Conservation (phyloP, 257 asterid genomes). For the Solanum virginianum region DNA sequence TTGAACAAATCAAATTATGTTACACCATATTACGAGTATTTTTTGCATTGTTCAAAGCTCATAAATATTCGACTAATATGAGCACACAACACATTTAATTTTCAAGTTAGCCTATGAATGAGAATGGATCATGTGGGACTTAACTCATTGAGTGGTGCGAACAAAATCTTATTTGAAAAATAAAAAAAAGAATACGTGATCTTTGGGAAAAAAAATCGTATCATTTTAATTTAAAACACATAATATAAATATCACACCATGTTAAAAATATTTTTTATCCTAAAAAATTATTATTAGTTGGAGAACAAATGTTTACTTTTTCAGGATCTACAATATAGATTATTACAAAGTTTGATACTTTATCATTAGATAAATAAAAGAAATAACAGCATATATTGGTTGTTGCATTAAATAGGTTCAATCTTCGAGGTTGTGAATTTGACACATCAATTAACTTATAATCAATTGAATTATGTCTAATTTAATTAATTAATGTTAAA, state of each 20-base stretch:
- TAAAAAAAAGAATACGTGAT: neutral
- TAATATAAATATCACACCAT: neutral
- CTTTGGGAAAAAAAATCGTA: neutral
- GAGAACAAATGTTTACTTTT: neutral
- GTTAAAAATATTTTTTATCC: neutral
- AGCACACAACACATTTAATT: neutral
- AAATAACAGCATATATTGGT: neutral
- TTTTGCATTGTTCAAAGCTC: too few relatives aligned
- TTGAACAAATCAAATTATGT: too few relatives aligned
- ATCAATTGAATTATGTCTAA: neutral
- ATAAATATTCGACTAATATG: too few relatives aligned
- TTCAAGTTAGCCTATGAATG: neutral
- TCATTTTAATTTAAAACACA: neutral
- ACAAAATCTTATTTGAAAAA: neutral
- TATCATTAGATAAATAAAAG: neutral
- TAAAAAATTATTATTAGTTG: neutral
- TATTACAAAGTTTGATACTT: neutral
- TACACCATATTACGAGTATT: too few relatives aligned
- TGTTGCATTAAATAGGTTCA: neutral
- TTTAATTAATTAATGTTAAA: neutral
- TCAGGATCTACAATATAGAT: neutral
- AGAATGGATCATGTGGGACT: neutral
- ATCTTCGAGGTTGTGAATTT: neutral
- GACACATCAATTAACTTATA: neutral
- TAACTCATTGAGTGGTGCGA: neutral